Evolutionary conservation across 2,329 filamentous ascomycete species (phyloP).

Genomic region (Trichoderma koningiopsis): DNA sequence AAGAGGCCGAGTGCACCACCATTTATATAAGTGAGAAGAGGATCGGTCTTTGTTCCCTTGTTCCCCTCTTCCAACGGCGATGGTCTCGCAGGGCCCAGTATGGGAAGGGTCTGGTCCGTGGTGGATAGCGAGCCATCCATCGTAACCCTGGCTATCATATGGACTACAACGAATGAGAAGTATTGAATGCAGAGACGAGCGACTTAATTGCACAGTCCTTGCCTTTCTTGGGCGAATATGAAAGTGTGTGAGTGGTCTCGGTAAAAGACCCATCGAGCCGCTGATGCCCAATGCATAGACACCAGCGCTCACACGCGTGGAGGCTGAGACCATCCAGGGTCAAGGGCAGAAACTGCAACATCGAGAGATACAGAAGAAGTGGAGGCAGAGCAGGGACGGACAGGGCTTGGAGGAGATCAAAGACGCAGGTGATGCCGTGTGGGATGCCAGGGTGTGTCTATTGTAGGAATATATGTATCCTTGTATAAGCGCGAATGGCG

Average conservation of each 20-base stretch:
- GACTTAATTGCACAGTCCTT: constrained; percentile 2
- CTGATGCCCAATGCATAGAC: constrained; percentile 18
- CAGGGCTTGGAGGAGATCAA: constrained; percentile 10
- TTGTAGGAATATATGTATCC: not conserved
- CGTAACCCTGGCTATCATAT: constrained; percentile 19
- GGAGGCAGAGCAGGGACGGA: constrained; percentile 2
- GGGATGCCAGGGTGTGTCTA: not conserved
- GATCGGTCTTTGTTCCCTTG: not conserved
- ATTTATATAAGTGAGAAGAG: constrained; percentile 20
- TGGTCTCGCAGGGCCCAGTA: not conserved
- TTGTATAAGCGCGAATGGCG: not conserved
- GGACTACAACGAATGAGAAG: not conserved
- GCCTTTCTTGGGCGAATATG: not conserved
- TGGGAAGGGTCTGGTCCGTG: not conserved
- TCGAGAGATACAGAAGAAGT: constrained; percentile 23
- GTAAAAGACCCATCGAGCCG: constrained; percentile 18
- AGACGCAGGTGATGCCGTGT: not conserved
- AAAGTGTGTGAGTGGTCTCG: constrained; percentile 13
- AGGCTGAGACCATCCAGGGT: constrained; percentile 22
- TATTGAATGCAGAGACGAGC: constrained; percentile 2
- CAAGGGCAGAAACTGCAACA: constrained; percentile 25
- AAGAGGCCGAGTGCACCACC: constrained; percentile 5
- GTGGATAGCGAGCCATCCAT: constrained; percentile 16
- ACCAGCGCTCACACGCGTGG: constrained; percentile 17
- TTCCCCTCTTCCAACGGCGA: constrained; percentile 16